These are phyloP conservation scores for Alternaria panax DNA, from an alignment of 2,329 filamentous ascomycete genomes.

Conservation along the genomic window DNA sequence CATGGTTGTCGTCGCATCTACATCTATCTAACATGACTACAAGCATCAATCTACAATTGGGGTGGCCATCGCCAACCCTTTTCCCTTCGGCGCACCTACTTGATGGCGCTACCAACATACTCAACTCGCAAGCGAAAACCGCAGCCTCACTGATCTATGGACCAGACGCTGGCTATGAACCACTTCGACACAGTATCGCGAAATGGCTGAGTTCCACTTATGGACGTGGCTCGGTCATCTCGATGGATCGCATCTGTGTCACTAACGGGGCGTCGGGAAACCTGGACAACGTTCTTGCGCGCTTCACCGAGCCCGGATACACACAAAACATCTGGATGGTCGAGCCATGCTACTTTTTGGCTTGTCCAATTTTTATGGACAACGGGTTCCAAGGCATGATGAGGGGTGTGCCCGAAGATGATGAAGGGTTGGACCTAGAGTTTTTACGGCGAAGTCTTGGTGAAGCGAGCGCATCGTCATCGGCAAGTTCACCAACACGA, in stretches of 20 bases:
- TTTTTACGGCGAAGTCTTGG: constrained; percentile 59
- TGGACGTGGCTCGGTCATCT: constrained; percentile 48
- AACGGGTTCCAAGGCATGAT: constrained; percentile 72
- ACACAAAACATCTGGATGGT: constrained; percentile 80
- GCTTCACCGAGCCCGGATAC: not conserved
- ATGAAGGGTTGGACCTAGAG: constrained; percentile 73
- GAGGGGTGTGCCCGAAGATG: constrained; percentile 75
- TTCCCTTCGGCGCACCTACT: constrained; percentile 69
- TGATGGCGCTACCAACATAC: constrained; percentile 63
- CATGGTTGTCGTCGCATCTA: not conserved
- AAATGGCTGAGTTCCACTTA: constrained; percentile 72
- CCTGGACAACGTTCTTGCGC: not conserved
- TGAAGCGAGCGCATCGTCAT: constrained; percentile 52
- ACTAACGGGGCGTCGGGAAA: constrained; percentile 73
- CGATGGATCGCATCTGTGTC: constrained; percentile 71
- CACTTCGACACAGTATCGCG: constrained; percentile 71
- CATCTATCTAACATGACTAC: constrained; percentile 6
- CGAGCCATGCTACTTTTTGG: constrained; percentile 79
- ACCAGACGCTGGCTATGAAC: constrained; percentile 74
- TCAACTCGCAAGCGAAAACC: constrained; percentile 65
- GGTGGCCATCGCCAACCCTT: constrained; percentile 69
- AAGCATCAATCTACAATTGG: constrained; percentile 69
- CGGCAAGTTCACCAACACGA: constrained; percentile 49
- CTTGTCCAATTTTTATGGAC: constrained; percentile 79
- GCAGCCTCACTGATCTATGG: constrained; percentile 74